Base-by-base conservation (phyloP, 2,329 filamentous ascomycete species). In the Nigrospora osmanthi region DNA sequence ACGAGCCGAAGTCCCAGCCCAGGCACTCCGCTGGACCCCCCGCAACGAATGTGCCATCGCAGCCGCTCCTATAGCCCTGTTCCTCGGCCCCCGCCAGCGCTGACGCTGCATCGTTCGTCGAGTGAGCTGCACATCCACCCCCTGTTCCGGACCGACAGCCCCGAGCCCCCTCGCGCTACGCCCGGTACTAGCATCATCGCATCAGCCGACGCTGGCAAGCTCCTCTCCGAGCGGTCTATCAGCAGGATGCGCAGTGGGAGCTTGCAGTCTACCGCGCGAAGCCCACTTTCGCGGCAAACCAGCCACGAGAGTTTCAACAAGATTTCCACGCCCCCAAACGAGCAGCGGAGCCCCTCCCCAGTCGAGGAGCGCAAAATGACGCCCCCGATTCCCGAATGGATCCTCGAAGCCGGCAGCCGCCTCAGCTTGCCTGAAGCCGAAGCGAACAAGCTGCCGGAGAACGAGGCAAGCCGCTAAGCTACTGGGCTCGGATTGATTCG, bases 121-220 rank as follows among this genome's bases (percentile, higher is more conserved):
- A 73, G 72, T 54, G 83, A 89, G 59, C 72, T 80, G 4, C 80
- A 89, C 57, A 89, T 89, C 38, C 86, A 90, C 60, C 86, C 86
- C 10, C 72, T 90, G 3, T 89, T 90, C 68, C 75, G 86, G 47
- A 82, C 81, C 6, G 83, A 87, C 57, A 85, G 80, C 35, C 83
- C 83, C 0, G 75, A 71, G 9, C 81, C 84, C 1, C 78, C 85
- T 1, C 65, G 78, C 6, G 73, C 76, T 2, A 85, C 83, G 0
- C 81, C 83, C 0, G 83, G 84, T 1, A 90, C 86, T 0, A 73
- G 83, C 14, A 83, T 90, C 40, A 70, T 80, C 11, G 86, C 85
- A 0, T 81, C 85, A 3, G 85, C 85, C 0, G 75, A 81, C 35
- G 81, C 81, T 3, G 85, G 80, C 4, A 77, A 82, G 52, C 66